These are phyloP conservation scores for Hypsizygus marmoreus DNA, from an alignment of 768 basidiomycete species.

Conservation along the genomic window DNA sequence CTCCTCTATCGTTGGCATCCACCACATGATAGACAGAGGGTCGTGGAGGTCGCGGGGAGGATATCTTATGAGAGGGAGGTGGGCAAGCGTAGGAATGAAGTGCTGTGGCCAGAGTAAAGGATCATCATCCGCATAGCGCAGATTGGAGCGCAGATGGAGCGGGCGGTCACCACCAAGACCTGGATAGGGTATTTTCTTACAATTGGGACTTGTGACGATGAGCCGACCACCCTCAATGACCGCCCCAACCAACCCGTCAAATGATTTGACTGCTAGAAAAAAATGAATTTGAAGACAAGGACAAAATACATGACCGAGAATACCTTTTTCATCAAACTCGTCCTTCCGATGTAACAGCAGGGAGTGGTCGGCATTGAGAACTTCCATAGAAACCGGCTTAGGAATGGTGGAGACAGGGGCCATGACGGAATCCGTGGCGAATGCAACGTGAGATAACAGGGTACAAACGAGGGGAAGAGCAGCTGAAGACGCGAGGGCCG, in stretches of 20 bases:
- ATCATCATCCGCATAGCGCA: slow-evolving; percentile 1
- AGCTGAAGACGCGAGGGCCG: too few species aligned
- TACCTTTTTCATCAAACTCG: too few species aligned
- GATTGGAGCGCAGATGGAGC: slow-evolving; percentile 3
- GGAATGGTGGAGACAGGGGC: too few species aligned
- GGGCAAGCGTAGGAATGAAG: not conserved
- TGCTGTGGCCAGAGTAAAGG: slow-evolving; percentile 5
- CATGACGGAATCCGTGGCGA: too few species aligned
- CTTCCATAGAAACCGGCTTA: too few species aligned
- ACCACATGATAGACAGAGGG: not conserved
- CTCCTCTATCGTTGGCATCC: not conserved
- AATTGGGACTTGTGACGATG: slow-evolving; percentile 5
- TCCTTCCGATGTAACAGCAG: too few species aligned
- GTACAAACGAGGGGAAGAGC: too few species aligned
- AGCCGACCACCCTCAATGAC: not conserved
- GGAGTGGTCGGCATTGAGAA: too few species aligned
- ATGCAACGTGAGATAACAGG: too few species aligned
- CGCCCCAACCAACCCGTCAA: slow-evolving; percentile 3
- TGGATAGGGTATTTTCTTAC: slow-evolving; percentile 1
- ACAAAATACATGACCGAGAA: too few species aligned
- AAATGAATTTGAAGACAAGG: too few species aligned
- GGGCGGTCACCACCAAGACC: not conserved
- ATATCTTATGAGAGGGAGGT: slow-evolving; percentile 1
- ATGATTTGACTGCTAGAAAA: too few species aligned
- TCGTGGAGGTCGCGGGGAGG: not conserved